A percentile compares a stretch with the other conserved stretches of the same genome.
phyloP scores from a whole-genome alignment of 1,284 basidiomycete genomes.

The Ceratobasidium sp. region DNA sequence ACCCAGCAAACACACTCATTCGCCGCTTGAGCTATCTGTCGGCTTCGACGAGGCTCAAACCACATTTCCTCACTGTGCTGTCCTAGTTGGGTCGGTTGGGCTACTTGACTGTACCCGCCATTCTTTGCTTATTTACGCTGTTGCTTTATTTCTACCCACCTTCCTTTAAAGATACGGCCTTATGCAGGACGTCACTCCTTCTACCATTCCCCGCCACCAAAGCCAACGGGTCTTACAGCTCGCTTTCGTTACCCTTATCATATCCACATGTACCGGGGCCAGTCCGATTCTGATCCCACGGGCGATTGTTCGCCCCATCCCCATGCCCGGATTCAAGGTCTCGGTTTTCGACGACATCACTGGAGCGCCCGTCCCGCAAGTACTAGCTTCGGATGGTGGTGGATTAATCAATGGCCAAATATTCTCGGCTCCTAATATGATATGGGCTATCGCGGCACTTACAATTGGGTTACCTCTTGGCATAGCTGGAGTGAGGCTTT shows the following conservation, averaged over 20 bases:
- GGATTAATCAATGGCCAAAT: slow-evolving; percentile 14
- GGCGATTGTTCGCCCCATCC: slow-evolving; percentile 22
- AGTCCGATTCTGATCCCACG: slow-evolving; percentile 22
- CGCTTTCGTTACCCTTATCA: background rate
- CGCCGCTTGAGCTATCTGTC: background rate
- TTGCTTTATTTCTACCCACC: background rate
- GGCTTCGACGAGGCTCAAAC: background rate
- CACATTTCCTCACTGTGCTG: background rate
- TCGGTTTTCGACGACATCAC: slow-evolving; percentile 33
- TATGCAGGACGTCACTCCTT: background rate
- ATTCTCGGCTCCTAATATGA: slow-evolving; percentile 28
- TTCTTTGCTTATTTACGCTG: too few relatives aligned
- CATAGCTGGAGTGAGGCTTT: slow-evolving; percentile 16
- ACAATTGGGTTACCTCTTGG: slow-evolving; percentile 20
- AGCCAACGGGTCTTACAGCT: background rate
- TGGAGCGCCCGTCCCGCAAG: slow-evolving; percentile 30
- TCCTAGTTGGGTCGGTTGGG: background rate
- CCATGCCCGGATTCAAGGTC: slow-evolving; percentile 29
- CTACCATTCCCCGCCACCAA: background rate
- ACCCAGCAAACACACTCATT: slow-evolving; percentile 1
- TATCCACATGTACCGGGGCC: background rate
- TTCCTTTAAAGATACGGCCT: background rate
- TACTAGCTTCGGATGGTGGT: slow-evolving; percentile 27
- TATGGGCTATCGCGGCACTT: slow-evolving; percentile 25
- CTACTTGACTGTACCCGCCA: too few relatives aligned